These are phyloP conservation scores for Dendrobium catenatum DNA, from an alignment of 106 monocot genomes.

Conservation along the genomic window DNA sequence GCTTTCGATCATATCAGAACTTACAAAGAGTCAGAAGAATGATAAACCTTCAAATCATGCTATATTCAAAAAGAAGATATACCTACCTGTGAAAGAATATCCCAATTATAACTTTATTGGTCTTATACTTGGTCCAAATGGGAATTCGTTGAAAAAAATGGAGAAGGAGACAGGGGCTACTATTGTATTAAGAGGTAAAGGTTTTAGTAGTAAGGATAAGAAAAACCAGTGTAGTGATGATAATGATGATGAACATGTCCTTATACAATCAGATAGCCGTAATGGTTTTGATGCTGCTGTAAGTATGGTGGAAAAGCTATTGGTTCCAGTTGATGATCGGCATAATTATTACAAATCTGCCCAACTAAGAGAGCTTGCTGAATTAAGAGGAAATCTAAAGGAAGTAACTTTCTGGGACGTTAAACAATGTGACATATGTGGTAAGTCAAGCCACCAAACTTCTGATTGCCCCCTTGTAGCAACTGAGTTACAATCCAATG, in stretches of 20 bases:
- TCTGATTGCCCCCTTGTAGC: not conserved
- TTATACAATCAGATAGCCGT: conserved; percentile 83
- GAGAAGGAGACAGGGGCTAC: conserved; percentile 94
- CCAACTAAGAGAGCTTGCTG: conserved; percentile 88
- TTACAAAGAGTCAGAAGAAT: conserved; percentile 66
- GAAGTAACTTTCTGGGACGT: conserved; percentile 46
- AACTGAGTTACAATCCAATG: not conserved
- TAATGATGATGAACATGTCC: conserved; percentile 83
- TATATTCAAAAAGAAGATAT: conserved; percentile 85
- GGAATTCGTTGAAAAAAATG: conserved; percentile 89
- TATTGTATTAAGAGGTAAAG: conserved; percentile 79
- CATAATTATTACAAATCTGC: conserved; percentile 83
- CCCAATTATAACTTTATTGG: conserved; percentile 94
- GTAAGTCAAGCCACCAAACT: not conserved
- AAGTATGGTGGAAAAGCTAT: conserved; percentile 88
- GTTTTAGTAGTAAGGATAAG: conserved; percentile 50
- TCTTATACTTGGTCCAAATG: conserved; percentile 80
- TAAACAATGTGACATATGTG: not conserved
- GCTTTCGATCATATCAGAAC: conserved; percentile 71
- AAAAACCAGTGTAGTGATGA: conserved; percentile 42
- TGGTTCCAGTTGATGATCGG: conserved; percentile 68
- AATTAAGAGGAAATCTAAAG: conserved; percentile 78
- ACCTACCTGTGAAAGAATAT: conserved; percentile 92
- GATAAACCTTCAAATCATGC: conserved; percentile 63
- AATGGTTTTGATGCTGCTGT: conserved; percentile 80